Percentiles rank a stretch among this genome's conserved stretches.
Conservation (phyloP, 768 basidiomycete species). For the Rhizopogon salebrosus region DNA sequence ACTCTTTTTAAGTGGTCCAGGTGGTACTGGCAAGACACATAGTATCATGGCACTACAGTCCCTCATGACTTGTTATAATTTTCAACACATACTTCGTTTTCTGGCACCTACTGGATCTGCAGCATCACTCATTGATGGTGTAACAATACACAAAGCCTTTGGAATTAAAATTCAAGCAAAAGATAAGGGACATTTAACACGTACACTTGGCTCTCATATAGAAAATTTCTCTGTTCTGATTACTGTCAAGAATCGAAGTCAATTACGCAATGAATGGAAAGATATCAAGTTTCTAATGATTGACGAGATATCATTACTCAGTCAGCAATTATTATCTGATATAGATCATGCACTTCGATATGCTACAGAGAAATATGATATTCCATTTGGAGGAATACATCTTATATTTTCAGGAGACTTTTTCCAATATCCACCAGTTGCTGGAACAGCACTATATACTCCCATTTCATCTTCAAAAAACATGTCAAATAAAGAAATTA, state of each 20-base stretch:
- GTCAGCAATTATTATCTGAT: too few relatives aligned
- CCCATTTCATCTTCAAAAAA: too few relatives aligned
- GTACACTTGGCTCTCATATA: background rate
- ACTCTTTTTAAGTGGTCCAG: conserved; percentile 31
- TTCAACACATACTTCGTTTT: conserved; percentile 15
- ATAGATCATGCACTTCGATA: too few relatives aligned
- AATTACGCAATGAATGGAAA: background rate
- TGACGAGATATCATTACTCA: conserved; percentile 38
- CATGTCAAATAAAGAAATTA: too few relatives aligned
- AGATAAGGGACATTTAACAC: too few relatives aligned
- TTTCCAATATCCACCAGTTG: too few relatives aligned
- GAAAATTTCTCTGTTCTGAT: background rate
- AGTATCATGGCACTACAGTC: conserved; percentile 21
- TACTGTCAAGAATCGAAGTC: too few relatives aligned
- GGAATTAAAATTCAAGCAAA: conserved; percentile 13
- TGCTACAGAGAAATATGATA: too few relatives aligned
- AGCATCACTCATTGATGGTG: conserved; percentile 27
- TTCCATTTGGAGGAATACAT: too few relatives aligned
- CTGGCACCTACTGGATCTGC: conserved; percentile 30
- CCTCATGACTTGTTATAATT: conserved; percentile 15
- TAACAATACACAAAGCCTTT: conserved; percentile 32
- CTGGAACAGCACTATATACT: too few relatives aligned
- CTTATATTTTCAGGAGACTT: too few relatives aligned
- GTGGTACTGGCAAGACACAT: conserved; percentile 28
- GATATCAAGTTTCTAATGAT: conserved; percentile 36